Conservation (phyloP, 2,329 filamentous ascomycete genomes). For the Teratosphaeria viscida region DNA sequence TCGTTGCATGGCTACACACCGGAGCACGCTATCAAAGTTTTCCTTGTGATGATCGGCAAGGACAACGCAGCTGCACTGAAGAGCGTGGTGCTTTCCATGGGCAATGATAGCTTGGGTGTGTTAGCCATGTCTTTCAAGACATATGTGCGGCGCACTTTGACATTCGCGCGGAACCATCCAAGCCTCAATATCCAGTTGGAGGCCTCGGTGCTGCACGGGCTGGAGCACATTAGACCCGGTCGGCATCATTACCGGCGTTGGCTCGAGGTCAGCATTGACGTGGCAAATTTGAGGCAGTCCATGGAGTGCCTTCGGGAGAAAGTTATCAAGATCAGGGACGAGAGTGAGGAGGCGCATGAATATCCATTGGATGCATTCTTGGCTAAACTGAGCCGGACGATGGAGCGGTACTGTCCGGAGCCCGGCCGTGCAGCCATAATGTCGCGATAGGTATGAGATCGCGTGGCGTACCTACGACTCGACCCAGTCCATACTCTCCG, state of each 20-base stretch:
- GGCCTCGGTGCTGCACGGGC: background rate
- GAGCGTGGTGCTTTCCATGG: background rate
- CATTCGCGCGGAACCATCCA: background rate
- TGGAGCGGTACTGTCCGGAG: background rate
- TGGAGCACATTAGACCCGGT: background rate
- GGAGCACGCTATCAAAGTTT: background rate
- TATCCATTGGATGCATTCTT: background rate
- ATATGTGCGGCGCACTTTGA: background rate
- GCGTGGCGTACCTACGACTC: background rate
- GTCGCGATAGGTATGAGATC: background rate
- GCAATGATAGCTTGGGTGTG: background rate
- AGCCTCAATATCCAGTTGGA: background rate
- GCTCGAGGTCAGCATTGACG: background rate
- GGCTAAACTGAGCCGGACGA: background rate
- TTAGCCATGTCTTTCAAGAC: background rate
- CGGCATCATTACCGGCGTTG: background rate
- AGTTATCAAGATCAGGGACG: background rate
- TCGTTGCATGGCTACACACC: background rate
- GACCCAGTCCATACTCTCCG: background rate
- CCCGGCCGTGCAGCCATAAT: background rate
- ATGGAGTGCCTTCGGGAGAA: background rate
- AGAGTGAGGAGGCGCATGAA: background rate
- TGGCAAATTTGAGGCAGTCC: background rate
- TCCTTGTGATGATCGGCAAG: background rate
- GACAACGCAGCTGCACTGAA: background rate